A percentile compares a stretch with the other conserved stretches of the same genome.
Conservation (phyloP, 73 alveolate genomes). For the Durusdinium trenchii region DNA sequence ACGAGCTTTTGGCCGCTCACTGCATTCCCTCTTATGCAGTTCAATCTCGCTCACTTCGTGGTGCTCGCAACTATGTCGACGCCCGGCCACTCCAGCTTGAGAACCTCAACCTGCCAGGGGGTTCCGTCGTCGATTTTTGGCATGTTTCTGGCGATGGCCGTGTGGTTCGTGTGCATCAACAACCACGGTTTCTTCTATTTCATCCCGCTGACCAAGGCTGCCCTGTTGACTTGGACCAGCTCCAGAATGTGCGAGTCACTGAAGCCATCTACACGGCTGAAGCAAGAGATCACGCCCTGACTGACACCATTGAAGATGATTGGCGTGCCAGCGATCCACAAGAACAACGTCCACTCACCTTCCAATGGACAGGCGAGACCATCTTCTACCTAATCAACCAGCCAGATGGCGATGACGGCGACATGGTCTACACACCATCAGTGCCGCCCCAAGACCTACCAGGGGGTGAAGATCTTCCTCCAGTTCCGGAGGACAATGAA, state of each 20-base stretch:
- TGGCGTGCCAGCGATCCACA: not conserved
- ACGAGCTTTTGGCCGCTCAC: conserved; percentile 69
- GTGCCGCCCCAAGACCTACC: not conserved
- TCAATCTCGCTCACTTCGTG: not conserved
- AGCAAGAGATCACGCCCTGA: not conserved
- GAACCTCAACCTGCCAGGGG: not conserved
- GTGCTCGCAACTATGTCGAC: conserved; percentile 13
- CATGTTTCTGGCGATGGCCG: not conserved
- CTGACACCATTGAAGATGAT: not conserved
- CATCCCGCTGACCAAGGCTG: not conserved
- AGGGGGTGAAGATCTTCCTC: not conserved
- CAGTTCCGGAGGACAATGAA: not conserved
- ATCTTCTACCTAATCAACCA: not conserved
- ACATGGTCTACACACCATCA: not conserved
- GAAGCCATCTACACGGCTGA: conserved; percentile 5
- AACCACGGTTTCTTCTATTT: not conserved
- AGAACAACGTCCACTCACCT: not conserved
- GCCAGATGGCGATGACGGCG: not conserved
- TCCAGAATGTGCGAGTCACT: not conserved
- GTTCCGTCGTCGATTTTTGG: not conserved
- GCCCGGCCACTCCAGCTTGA: not conserved
- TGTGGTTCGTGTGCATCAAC: not conserved
- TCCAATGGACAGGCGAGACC: not conserved
- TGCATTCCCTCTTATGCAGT: not conserved
- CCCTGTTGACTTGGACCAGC: not conserved